Conservation (phyloP, 2,329 filamentous ascomycete species). For the Gaeumannomyces tritici region DNA sequence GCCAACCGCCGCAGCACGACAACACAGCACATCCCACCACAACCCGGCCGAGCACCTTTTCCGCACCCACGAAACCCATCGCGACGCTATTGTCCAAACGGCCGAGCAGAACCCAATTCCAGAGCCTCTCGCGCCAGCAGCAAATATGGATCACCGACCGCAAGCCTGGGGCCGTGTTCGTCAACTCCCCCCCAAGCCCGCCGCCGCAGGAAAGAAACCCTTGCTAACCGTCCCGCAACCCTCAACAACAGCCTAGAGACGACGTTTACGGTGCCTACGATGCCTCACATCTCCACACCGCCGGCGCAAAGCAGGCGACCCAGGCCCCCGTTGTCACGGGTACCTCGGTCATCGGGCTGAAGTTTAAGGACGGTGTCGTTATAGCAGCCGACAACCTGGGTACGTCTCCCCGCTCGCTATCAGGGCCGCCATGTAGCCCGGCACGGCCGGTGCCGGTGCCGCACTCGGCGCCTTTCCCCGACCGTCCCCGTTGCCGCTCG, state of each 20-base stretch:
- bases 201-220: not conserved
- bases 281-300: slow-evolving; percentile 66
- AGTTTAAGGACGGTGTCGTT: slow-evolving; percentile 93
- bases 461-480: too few relatives aligned
- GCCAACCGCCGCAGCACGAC: not conserved
- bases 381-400: slow-evolving; percentile 96
- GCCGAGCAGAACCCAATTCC: not conserved
- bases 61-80: not conserved
- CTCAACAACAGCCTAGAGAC: slow-evolving; percentile 67
- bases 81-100: not conserved
- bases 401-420: slow-evolving; percentile 22
- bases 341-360: slow-evolving; percentile 88
- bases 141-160: slow-evolving; percentile 59
- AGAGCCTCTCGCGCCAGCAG: not conserved
- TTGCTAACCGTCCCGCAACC: slow-evolving; percentile 21
- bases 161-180: slow-evolving; percentile 65
- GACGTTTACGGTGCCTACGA: slow-evolving; percentile 96
- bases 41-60: not conserved
- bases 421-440: not conserved
- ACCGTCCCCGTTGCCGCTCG: not conserved
- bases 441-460: too few relatives aligned
- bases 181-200: slow-evolving; percentile 11
- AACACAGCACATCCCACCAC: not conserved
- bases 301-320: slow-evolving; percentile 71
- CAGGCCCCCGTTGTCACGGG: slow-evolving; percentile 91